These are phyloP conservation scores for Alternaria angustiovoidea DNA, from an alignment of 2,329 filamentous ascomycete genomes.

Conservation along the genomic window DNA sequence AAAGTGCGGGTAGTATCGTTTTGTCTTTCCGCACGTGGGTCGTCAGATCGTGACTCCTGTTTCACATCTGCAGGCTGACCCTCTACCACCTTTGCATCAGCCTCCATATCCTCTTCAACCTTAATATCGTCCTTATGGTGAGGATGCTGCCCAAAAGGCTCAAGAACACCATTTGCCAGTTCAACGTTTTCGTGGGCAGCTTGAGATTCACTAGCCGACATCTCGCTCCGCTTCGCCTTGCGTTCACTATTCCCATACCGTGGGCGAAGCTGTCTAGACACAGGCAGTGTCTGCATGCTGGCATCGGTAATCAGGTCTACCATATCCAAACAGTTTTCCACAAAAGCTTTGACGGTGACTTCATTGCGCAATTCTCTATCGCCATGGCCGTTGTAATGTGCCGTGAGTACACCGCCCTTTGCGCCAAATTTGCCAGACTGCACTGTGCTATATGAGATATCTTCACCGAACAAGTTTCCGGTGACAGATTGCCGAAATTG, in stretches of 20 bases:
- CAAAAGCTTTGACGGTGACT: constrained; percentile 24
- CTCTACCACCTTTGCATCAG: neutral
- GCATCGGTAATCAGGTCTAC: constrained; percentile 33
- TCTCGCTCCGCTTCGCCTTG: constrained; percentile 15
- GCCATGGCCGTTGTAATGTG: constrained; percentile 17
- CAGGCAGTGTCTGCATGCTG: constrained; percentile 23
- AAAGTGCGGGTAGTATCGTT: neutral
- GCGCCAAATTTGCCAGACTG: constrained; percentile 42
- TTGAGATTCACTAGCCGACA: neutral
- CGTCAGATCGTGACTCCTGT: neutral
- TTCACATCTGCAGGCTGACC: neutral
- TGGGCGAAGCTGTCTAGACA: constrained; percentile 18
- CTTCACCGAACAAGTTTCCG: constrained; percentile 20
- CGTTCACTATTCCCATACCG: constrained; percentile 25
- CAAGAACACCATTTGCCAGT: neutral
- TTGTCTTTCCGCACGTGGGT: neutral
- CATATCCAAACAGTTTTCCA: constrained; percentile 27
- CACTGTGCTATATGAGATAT: constrained; percentile 28
- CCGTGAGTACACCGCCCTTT: constrained; percentile 29
- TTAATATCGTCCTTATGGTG: neutral
- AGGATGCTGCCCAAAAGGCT: neutral
- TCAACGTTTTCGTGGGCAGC: neutral
- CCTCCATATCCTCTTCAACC: neutral
- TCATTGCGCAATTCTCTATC: constrained; percentile 15
- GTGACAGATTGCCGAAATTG: constrained; percentile 37